Conservation (phyloP, 2,329 filamentous ascomycete genomes). For the Cladosporium velox region DNA sequence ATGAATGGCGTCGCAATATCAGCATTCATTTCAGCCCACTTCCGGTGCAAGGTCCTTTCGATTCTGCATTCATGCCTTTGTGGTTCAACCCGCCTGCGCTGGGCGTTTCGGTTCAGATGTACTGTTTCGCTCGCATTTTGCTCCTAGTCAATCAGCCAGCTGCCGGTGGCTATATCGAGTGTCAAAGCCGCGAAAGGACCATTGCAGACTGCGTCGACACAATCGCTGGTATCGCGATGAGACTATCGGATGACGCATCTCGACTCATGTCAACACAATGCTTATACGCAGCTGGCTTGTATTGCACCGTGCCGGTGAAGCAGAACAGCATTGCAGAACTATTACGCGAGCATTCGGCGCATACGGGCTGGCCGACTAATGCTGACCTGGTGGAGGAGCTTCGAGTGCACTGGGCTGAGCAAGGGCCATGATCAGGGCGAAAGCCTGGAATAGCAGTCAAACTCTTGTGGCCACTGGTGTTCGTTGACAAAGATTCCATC, state of each 20-base stretch:
- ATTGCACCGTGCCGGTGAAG: slow-evolving; percentile 43
- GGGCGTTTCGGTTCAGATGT: slow-evolving; percentile 54
- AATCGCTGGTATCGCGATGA: slow-evolving; percentile 55
- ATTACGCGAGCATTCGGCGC: slow-evolving; percentile 41
- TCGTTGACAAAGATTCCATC: background rate
- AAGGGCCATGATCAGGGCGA: background rate
- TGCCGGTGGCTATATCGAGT: slow-evolving; percentile 52
- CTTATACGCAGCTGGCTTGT: slow-evolving; percentile 46
- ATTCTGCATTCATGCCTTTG: slow-evolving; percentile 50
- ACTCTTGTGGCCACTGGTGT: background rate
- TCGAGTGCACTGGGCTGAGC: slow-evolving; percentile 28
- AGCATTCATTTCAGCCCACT: slow-evolving; percentile 49
- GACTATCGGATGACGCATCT: slow-evolving; percentile 45
- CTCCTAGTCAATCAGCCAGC: slow-evolving; percentile 56
- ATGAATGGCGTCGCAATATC: slow-evolving; percentile 53
- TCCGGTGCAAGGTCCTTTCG: slow-evolving; percentile 42
- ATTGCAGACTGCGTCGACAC: slow-evolving; percentile 51
- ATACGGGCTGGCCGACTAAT: slow-evolving; percentile 47
- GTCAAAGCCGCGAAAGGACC: slow-evolving; percentile 46
- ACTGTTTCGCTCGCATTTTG: slow-evolving; percentile 56
- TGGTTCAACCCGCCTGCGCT: slow-evolving; percentile 54
- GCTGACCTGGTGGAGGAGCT: slow-evolving; percentile 33
- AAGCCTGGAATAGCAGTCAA: background rate
- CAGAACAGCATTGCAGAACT: slow-evolving; percentile 42
- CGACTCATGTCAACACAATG: slow-evolving; percentile 49